phyloP scores from a whole-genome alignment of 139 green algal species.

The Tetradesmus obliquus region DNA sequence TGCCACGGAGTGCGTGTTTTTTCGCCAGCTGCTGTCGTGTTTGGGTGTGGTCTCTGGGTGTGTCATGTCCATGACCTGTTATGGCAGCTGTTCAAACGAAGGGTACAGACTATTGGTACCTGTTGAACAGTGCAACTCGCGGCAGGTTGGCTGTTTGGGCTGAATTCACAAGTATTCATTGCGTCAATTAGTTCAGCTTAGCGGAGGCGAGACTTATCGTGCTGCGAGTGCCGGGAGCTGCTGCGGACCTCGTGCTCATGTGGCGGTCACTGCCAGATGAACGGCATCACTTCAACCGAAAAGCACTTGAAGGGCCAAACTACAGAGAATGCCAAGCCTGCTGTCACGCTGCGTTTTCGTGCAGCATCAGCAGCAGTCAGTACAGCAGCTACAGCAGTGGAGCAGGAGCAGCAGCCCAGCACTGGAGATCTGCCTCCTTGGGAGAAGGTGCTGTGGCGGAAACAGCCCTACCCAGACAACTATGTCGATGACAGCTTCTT shows the following conservation, averaged over 20 bases:
- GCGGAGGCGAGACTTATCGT: too few relatives aligned
- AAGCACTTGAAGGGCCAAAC: neutral
- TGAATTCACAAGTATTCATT: too few relatives aligned
- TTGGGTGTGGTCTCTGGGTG: too few relatives aligned
- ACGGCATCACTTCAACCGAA: too few relatives aligned
- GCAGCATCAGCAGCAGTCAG: neutral
- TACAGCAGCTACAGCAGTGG: neutral
- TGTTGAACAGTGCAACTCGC: too few relatives aligned
- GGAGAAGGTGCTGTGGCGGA: constrained; percentile 71
- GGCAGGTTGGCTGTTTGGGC: too few relatives aligned
- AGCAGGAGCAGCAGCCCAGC: neutral
- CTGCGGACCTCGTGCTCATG: neutral
- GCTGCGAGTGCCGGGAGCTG: neutral
- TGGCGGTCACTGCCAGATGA: neutral
- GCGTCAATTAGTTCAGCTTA: too few relatives aligned
- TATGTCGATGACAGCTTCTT: constrained; percentile 77
- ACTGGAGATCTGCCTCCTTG: constrained; percentile 29
- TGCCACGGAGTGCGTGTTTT: too few relatives aligned
- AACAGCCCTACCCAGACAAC: constrained; percentile 75
- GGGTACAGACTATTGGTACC: too few relatives aligned
- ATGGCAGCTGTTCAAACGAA: too few relatives aligned
- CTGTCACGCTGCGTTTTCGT: neutral
- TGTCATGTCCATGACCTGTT: too few relatives aligned
- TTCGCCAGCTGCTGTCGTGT: too few relatives aligned
- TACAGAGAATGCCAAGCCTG: neutral